Base-by-base conservation (phyloP, 2,329 filamentous ascomycete genomes). In the Ophiostoma himal-ulmi region DNA sequence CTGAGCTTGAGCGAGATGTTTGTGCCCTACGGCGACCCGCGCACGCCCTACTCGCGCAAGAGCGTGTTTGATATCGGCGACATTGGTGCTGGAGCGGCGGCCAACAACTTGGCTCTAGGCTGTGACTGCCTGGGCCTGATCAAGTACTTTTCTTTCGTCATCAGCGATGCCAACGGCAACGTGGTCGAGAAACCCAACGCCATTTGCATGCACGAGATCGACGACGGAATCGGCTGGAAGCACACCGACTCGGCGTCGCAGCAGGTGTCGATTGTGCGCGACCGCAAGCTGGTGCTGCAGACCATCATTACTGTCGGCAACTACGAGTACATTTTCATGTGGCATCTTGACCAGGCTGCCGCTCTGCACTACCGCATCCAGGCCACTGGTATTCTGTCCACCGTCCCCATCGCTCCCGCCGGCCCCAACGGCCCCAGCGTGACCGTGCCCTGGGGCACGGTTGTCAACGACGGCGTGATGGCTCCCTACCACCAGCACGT, bases 11-110 rank as follows among this genome's bases (percentile, higher is more conserved):
- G 85, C 73, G 90, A 93, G 76, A 90, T 92, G 86, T 85, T 85
- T 1, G 87, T 91, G 0, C 73, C 73, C 3, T 92, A 91, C 74
- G 88, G 82, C 3, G 89, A 91, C 74, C 87, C 87, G 0, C 84
- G 89, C 1, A 79, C 83, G 0, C 89, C 89, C 0, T 91, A 86
- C 76, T 87, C 89, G 69, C 84, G 88, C 60, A 92, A 92, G 76
- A 87, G 89, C 70, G 89, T 89, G 0, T 91, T 92, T 75, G 89
- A 92, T 74, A 86, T 92, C 72, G 90, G 90, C 7, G 89, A 91
- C 71, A 87, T 84, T 17, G 89, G 89, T 8, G 85, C 87, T 34
- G 90, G 89, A 1, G 83, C 86, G 66, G 86, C 84, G 66, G 86
- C 88, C 22, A 92, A 92, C 77, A 90, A 90, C 71, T 82, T 93